These are phyloP conservation scores for Aspergillus homomorphus DNA, from an alignment of 495 filamentous ascomycete species.

Conservation along the genomic window DNA sequence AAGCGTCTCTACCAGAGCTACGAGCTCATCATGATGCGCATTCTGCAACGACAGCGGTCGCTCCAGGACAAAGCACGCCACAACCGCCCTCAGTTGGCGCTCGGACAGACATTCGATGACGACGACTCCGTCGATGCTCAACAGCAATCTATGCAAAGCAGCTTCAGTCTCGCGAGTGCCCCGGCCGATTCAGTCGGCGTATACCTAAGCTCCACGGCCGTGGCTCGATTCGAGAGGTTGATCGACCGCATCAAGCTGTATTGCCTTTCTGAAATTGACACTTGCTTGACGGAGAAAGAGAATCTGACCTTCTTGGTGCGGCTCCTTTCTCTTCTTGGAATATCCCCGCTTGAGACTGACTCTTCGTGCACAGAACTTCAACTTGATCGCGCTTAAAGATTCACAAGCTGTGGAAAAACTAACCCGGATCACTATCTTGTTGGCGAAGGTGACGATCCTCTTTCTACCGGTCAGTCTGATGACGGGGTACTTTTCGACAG, in stretches of 20 bases:
- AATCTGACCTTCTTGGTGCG: conserved; percentile 67
- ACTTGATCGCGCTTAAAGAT: conserved; percentile 81
- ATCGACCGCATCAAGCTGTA: conserved; percentile 74
- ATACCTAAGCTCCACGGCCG: conserved; percentile 59
- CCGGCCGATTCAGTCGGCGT: conserved; percentile 49
- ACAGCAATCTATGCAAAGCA: conserved; percentile 28
- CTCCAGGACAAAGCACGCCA: conserved; percentile 37
- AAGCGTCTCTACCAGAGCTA: conserved; percentile 79
- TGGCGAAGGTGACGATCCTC: conserved; percentile 78
- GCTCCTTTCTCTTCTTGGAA: neutral
- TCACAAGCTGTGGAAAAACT: conserved; percentile 74
- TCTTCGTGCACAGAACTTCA: conserved; percentile 65
- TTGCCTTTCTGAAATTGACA: conserved; percentile 75
- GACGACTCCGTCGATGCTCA: conserved; percentile 28
- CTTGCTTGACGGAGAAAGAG: conserved; percentile 75
- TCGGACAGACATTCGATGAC: conserved; percentile 29
- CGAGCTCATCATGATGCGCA: conserved; percentile 69
- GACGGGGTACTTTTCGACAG: conserved; percentile 79
- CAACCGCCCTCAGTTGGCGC: conserved; percentile 19
- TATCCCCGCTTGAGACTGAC: conserved; percentile 15
- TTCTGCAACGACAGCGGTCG: conserved; percentile 55
- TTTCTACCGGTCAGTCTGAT: conserved; percentile 83
- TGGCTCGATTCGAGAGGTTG: conserved; percentile 72
- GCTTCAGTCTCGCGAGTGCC: conserved; percentile 18
- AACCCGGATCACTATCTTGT: conserved; percentile 74